These are phyloP conservation scores for Carex myosuroides DNA, from an alignment of 176 grass and related monocot genomes.

Conservation along the genomic window DNA sequence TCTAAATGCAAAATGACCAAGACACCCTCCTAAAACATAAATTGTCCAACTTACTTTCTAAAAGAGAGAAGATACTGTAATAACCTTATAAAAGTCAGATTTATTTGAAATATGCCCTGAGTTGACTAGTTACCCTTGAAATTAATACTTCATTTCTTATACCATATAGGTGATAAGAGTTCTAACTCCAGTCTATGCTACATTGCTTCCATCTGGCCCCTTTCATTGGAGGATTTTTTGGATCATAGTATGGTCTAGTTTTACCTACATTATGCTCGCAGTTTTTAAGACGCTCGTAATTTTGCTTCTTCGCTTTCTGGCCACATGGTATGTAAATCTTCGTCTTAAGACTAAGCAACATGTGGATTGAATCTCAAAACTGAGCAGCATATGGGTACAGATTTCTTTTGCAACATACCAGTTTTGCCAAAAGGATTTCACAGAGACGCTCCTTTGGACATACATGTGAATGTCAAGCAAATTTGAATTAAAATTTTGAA, in stretches of 20 bases:
- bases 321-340: slow-evolving; percentile 83
- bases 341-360: slow-evolving; percentile 77
- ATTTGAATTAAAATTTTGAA: slow-evolving; percentile 9
- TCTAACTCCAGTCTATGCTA: slow-evolving; percentile 76
- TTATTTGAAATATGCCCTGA: neutral
- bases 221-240: slow-evolving; percentile 74
- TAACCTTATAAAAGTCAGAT: neutral
- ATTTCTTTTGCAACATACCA: neutral
- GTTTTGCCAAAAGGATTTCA: neutral
- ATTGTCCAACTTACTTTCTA: neutral
- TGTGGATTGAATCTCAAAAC: slow-evolving; percentile 45
- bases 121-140: neutral
- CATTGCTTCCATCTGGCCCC: slow-evolving; percentile 58
- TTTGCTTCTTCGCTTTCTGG: slow-evolving; percentile 56
- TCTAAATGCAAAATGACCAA: neutral
- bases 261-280: slow-evolving; percentile 84
- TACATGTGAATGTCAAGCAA: neutral
- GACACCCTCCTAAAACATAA: neutral
- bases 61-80: neutral
- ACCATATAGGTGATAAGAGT: slow-evolving; percentile 70
- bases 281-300: slow-evolving; percentile 87
- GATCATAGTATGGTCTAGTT: slow-evolving; percentile 65
- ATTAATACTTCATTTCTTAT: slow-evolving; percentile 19
- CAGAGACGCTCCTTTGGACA: neutral
- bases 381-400: neutral